These are phyloP conservation scores for Grosmannia clavigera DNA, from an alignment of 2,329 filamentous ascomycete genomes.

Conservation along the genomic window DNA sequence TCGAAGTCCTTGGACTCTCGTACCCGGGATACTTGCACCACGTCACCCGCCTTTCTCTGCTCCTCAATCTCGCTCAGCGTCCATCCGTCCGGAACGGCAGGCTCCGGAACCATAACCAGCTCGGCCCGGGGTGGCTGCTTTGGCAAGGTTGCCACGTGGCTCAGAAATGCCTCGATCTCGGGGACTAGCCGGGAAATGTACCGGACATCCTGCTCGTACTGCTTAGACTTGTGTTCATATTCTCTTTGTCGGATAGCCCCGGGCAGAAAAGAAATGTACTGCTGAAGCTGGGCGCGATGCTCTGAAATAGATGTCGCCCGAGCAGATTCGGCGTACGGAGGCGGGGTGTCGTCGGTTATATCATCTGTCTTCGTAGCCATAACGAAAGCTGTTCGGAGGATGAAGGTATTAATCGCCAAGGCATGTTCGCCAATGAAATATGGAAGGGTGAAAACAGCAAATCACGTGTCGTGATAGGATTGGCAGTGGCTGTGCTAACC, in stretches of 20 bases:
- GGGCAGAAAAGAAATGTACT: conserved; percentile 25
- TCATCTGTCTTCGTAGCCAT: neutral
- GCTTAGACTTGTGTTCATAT: conserved; percentile 20
- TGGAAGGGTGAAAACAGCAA: neutral
- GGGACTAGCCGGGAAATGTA: conserved; percentile 27
- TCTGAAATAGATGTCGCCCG: neutral
- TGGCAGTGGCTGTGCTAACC: too few species aligned
- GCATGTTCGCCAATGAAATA: neutral
- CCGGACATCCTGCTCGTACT: conserved; percentile 25
- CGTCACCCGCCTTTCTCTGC: conserved; percentile 16
- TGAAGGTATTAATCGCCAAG: neutral
- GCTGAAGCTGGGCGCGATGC: conserved; percentile 12
- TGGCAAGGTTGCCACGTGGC: conserved; percentile 22
- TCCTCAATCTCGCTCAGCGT: conserved; percentile 21
- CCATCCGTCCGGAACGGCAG: conserved; percentile 26
- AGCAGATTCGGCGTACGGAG: neutral
- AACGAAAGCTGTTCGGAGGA: neutral
- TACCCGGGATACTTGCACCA: conserved; percentile 22
- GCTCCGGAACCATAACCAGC: conserved; percentile 31
- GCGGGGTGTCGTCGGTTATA: neutral
- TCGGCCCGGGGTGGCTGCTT: conserved; percentile 25
- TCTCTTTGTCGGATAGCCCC: conserved; percentile 24
- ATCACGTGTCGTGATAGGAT: too few species aligned
- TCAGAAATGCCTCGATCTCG: conserved; percentile 28
- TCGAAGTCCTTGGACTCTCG: neutral